A percentile compares a stretch with the other conserved stretches of the same genome.
Evolutionary conservation across 75 land plant genomes (phyloP).

Genomic region (Pinus tabuliformis): DNA sequence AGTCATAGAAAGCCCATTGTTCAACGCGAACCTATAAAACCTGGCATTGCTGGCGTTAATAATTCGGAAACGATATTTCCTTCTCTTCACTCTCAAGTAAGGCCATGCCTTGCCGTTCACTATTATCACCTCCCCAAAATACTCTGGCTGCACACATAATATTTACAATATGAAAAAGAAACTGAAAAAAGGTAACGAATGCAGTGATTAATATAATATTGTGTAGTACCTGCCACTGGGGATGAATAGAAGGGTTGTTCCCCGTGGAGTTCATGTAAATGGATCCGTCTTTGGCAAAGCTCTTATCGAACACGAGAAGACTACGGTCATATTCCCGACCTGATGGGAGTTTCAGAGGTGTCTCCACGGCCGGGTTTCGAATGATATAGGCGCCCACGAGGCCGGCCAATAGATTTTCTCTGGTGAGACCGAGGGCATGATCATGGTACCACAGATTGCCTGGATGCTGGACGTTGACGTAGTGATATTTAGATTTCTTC

Average conservation of each 20-base stretch:
- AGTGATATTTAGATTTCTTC: conserved; percentile 13
- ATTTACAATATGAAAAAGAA: neutral
- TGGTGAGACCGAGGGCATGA: conserved; percentile 32
- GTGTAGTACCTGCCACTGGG: conserved; percentile 34
- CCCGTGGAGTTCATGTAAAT: conserved; percentile 26
- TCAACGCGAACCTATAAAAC: conserved; percentile 13
- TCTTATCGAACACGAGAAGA: conserved; percentile 20
- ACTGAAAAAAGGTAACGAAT: neutral
- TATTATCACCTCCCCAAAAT: conserved; percentile 25
- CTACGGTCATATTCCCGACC: conserved; percentile 17
- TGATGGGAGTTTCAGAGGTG: conserved; percentile 10
- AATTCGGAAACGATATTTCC: conserved; percentile 36
- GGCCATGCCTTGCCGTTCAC: conserved; percentile 55
- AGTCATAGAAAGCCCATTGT: conserved; percentile 1
- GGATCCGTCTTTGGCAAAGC: conserved; percentile 21
- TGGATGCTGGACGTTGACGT: conserved; percentile 20
- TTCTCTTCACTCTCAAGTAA: conserved; percentile 18
- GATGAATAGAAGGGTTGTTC: conserved; percentile 32
- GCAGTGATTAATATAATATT: neutral
- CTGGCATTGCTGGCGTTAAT: conserved; percentile 18
- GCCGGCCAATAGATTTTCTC: conserved; percentile 30
- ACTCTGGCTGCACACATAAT: conserved; percentile 25
- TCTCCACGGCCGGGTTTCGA: conserved; percentile 16
- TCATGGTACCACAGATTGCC: conserved; percentile 44
- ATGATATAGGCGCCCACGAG: conserved; percentile 24